Base-by-base conservation (phyloP, 78 protist genomes). In the slime mould (Dictyostelium discoideum) region DNA sequence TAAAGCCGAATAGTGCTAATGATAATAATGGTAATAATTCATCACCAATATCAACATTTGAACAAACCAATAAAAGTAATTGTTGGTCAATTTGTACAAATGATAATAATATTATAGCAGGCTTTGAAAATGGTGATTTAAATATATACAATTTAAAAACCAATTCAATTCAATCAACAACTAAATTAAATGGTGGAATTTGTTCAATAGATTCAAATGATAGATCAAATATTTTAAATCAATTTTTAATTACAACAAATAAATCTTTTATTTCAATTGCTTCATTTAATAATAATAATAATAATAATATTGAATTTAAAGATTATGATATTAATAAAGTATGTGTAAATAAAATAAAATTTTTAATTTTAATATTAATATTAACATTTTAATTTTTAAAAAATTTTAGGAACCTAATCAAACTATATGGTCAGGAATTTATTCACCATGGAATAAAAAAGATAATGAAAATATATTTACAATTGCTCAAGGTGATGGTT, bases 121-220 rank as follows among this genome's bases (percentile, higher is more conserved):
- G 84, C 2, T 79, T 44, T 79, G 84, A 79, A 79, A 79, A 79
- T 79, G 84, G 84, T 44, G 40, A 79, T 44, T 79, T 79, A 79
- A 79, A 79, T 79, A 79, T 79, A 44, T 79, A 44, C 44, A 37
- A 79, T 79, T 44, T 79, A 44, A 79, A 79, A 79, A 79, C 84
- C 0, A 39, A 79, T 44, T n/a, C 67, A 24, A 44, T 44, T 32
- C 37, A 44, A 44, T n/a, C 50, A 79, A 44, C 54, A 2, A 9
- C 14, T 8, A 44, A n/a, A 79, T 1, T 79, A 42, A 44, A 79
- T n/a, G 84, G 84, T 44, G 84, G 84, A 11, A 79, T 79, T 44
- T 44, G 84, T 44, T 79, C 84, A 42, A 79, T 79, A 0, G 54
- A 39, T 79, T 44, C 63, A 79, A 79, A 79, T n/a, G 44, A 79